A percentile compares a stretch with the other conserved stretches of the same genome.
phyloP scores from a whole-genome alignment of 2,329 filamentous ascomycete genomes.

The Xylaria sp. region DNA sequence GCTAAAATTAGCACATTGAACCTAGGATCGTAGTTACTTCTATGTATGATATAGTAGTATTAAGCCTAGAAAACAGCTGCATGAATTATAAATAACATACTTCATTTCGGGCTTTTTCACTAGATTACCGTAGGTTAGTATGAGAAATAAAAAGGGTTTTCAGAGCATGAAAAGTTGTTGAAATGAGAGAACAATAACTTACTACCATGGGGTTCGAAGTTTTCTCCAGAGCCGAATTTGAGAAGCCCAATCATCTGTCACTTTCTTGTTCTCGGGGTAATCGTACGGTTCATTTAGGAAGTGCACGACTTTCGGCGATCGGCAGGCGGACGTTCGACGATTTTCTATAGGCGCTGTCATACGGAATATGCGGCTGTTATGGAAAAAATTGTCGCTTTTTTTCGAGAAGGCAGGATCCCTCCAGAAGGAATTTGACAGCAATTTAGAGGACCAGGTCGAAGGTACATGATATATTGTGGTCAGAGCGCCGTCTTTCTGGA shows the following conservation, averaged over 20 bases:
- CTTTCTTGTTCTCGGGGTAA: not conserved
- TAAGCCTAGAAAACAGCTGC: not conserved
- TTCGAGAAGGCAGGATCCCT: not conserved
- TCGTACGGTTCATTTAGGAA: not conserved
- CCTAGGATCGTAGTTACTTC: not conserved
- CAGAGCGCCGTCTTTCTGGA: not conserved
- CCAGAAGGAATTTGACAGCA: conserved; percentile 1
- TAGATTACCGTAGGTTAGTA: not conserved
- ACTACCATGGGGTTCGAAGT: not conserved
- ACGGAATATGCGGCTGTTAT: not conserved
- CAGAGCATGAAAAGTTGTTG: not conserved
- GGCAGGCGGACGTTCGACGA: no score
- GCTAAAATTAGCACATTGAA: not conserved
- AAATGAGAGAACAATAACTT: not conserved
- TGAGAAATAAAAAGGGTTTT: not conserved
- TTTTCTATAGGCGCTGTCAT: not conserved
- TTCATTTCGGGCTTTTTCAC: not conserved
- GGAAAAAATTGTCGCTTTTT: conserved; percentile 8
- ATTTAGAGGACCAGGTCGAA: not conserved
- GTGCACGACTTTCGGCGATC: not conserved
- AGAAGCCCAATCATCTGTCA: not conserved
- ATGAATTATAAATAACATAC: not conserved
- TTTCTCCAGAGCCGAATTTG: not conserved
- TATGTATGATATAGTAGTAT: not conserved
- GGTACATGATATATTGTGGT: not conserved